Percentiles rank a stretch among this genome's conserved stretches.
phyloP scores from a whole-genome alignment of 805 yeast genomes.

The Sungouiella thailandica region DNA sequence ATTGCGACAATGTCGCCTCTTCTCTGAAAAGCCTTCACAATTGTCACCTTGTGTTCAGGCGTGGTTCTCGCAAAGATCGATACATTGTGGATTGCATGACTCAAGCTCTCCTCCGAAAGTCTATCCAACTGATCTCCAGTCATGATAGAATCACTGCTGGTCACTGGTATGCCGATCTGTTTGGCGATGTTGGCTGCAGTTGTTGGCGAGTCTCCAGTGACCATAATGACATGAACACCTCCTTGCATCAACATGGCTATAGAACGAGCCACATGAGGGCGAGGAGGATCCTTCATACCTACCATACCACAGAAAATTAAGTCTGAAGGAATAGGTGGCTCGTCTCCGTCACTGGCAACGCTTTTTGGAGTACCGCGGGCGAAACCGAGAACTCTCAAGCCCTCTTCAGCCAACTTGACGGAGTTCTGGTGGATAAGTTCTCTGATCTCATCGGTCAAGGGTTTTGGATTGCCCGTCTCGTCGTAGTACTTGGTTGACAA shows the following conservation, averaged over 20 bases:
- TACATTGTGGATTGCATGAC: slow-evolving; percentile 74
- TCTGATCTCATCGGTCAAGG: slow-evolving; percentile 48
- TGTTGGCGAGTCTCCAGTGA: slow-evolving; percentile 89
- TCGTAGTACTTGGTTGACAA: slow-evolving; percentile 57
- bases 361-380: slow-evolving; percentile 47
- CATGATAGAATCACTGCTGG: slow-evolving; percentile 63
- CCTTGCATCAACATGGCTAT: slow-evolving; percentile 76
- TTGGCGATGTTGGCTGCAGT: slow-evolving; percentile 83
- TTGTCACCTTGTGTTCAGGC: slow-evolving; percentile 88
- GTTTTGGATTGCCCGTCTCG: slow-evolving; percentile 54
- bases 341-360: slow-evolving; percentile 25
- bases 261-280: slow-evolving; percentile 76
- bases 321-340: slow-evolving; percentile 42
- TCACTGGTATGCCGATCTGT: slow-evolving; percentile 83
- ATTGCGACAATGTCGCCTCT: slow-evolving; percentile 95
- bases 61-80: slow-evolving; percentile 93
- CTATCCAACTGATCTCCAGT: slow-evolving; percentile 80
- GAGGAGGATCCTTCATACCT: slow-evolving; percentile 98
- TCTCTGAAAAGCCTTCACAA: slow-evolving; percentile 82
- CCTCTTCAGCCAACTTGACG: slow-evolving; percentile 66
- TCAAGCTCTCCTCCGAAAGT: slow-evolving; percentile 66
- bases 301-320: slow-evolving; percentile 79
- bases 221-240: slow-evolving; percentile 97
- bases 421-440: slow-evolving; percentile 53
- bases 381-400: slow-evolving; percentile 80